Evolutionary conservation across 768 basidiomycete species (phyloP).

Genomic region (Lactarius trivialis): DNA sequence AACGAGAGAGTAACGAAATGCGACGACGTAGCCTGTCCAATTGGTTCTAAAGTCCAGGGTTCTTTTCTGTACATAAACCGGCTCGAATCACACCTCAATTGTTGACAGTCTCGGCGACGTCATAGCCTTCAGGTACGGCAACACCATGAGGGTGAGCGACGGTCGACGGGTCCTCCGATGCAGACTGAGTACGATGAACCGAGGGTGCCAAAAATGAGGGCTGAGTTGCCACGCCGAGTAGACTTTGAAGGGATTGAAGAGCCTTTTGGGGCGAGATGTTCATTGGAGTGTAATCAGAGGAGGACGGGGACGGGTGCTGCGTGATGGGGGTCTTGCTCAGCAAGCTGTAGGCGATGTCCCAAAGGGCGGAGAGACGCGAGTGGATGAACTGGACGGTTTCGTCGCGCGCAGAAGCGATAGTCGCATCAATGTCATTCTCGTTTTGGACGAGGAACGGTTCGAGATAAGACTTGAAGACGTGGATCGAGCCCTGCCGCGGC

Average conservation of each 20-base stretch:
- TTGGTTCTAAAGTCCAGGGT: neutral
- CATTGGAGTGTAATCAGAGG: slow-evolving; percentile 1
- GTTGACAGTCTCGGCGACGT: neutral
- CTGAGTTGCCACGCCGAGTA: neutral
- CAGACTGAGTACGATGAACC: neutral
- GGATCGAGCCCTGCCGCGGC: slow-evolving; percentile 51
- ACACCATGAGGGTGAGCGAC: neutral
- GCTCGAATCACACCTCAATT: neutral
- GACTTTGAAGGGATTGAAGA: slow-evolving; percentile 3
- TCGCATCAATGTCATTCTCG: slow-evolving; percentile 53
- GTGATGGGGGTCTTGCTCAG: slow-evolving; percentile 36
- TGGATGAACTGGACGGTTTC: slow-evolving; percentile 52
- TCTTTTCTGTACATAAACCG: neutral
- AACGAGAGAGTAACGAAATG: neutral
- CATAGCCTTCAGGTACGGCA: slow-evolving; percentile 2
- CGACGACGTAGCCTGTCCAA: neutral
- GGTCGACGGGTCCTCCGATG: neutral
- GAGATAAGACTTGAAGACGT: slow-evolving; percentile 53
- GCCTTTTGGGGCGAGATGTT: slow-evolving; percentile 21
- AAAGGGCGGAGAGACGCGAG: slow-evolving; percentile 41
- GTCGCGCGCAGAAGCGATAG: slow-evolving; percentile 47
- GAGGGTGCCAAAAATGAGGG: neutral
- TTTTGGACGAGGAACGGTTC: slow-evolving; percentile 55
- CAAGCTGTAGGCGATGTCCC: slow-evolving; percentile 41
- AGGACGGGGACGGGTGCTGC: slow-evolving; percentile 4